phyloP scores from a whole-genome alignment of 305 asterid genomes.

The Salvia sclarea region DNA sequence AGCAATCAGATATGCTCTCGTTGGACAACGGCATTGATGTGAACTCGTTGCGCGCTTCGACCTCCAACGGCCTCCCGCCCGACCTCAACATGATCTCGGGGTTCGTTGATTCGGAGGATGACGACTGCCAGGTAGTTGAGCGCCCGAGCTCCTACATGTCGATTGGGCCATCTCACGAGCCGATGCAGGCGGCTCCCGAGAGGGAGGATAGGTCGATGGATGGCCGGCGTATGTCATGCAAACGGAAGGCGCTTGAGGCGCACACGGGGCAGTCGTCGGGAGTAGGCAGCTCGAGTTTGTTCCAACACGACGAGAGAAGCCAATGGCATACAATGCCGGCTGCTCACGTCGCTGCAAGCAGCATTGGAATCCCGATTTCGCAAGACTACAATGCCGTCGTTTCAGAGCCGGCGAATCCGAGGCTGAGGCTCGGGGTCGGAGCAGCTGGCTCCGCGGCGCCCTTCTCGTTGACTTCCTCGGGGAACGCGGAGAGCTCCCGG shows the following conservation, averaged over 20 bases:
- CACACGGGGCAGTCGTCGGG: slow-evolving; percentile 66
- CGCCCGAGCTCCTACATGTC: slow-evolving; percentile 40
- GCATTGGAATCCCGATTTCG: slow-evolving; percentile 35
- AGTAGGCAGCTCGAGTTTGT: slow-evolving; percentile 53
- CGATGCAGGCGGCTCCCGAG: slow-evolving; percentile 40
- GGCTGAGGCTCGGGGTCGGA: slow-evolving; percentile 67
- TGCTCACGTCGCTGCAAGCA: slow-evolving; percentile 40
- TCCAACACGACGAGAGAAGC: slow-evolving; percentile 52
- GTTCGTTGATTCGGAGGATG: slow-evolving; percentile 45
- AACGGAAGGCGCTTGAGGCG: slow-evolving; percentile 74
- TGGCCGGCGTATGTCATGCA: slow-evolving; percentile 66
- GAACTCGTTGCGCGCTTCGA: slow-evolving; percentile 44
- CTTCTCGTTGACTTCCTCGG: slow-evolving; percentile 44
- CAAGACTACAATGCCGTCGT: slow-evolving; percentile 31
- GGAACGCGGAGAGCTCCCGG: slow-evolving; percentile 45
- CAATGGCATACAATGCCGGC: slow-evolving; percentile 48
- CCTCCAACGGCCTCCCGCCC: slow-evolving; percentile 40
- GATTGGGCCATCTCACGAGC: slow-evolving; percentile 43
- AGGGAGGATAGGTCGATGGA: slow-evolving; percentile 52
- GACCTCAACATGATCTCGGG: slow-evolving; percentile 56
- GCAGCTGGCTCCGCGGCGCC: slow-evolving; percentile 42
- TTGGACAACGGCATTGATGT: slow-evolving; percentile 40
- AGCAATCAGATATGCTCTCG: slow-evolving; percentile 44
- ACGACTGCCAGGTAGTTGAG: slow-evolving; percentile 66
- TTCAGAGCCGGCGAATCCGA: slow-evolving; percentile 55